A percentile compares a stretch with the other conserved stretches of the same genome.
phyloP scores from a whole-genome alignment of 1,139 yeast genomes.

The Schwanniomyces etchellsii region DNA sequence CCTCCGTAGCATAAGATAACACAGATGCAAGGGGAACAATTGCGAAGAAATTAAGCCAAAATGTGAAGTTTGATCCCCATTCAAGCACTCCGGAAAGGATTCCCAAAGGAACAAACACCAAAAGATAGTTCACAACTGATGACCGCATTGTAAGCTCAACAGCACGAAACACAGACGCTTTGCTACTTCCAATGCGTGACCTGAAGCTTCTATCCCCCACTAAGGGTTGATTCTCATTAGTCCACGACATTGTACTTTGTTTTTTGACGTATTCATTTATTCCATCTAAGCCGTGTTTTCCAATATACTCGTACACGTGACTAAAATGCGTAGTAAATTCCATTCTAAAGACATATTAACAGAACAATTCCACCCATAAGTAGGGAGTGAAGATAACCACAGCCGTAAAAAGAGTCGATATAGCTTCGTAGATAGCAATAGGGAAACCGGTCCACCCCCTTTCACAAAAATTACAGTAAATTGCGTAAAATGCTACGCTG shows the following conservation, averaged over 20 bases:
- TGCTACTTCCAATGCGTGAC: slow-evolving; percentile 1
- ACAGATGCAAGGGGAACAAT: slow-evolving; percentile 91
- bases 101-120: slow-evolving; percentile 88
- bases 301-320: too few relatives aligned
- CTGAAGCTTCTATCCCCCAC: slow-evolving; percentile 4
- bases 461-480: slow-evolving; percentile 60
- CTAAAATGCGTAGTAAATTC: too few relatives aligned
- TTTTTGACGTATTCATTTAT: neutral
- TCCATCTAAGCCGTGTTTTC: too few relatives aligned
- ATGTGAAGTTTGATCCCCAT: slow-evolving; percentile 56
- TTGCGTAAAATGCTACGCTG: slow-evolving; percentile 81
- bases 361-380: slow-evolving; percentile 45
- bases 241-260: slow-evolving; percentile 5
- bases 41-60: slow-evolving; percentile 77
- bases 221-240: slow-evolving; percentile 6
- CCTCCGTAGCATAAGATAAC: slow-evolving; percentile 89
- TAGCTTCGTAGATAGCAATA: slow-evolving; percentile 62
- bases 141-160: slow-evolving; percentile 39
- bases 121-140: slow-evolving; percentile 71
- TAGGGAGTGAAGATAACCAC: slow-evolving; percentile 74
- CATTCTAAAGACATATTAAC: neutral
- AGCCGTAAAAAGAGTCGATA: slow-evolving; percentile 70
- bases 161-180: slow-evolving; percentile 8
- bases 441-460: slow-evolving; percentile 70
- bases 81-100: slow-evolving; percentile 57